Evolutionary conservation across 106 monocot genomes (phyloP), one percentile per base, ranked within the genome.

Genomic region (Platanthera guangdongensis): DNA sequence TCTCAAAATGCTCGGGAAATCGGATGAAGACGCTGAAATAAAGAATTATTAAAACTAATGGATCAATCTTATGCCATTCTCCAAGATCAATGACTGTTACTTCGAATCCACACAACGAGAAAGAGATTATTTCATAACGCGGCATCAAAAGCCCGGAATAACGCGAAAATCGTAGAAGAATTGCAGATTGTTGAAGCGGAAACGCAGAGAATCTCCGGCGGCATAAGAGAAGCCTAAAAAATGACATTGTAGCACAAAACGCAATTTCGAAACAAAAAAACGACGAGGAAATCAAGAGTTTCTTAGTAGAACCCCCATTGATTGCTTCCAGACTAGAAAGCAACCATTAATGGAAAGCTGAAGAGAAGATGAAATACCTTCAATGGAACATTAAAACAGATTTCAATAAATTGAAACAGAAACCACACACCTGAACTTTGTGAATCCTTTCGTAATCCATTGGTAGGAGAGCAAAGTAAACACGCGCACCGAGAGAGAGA

Each of bases 401-500:
- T 4, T 25, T 68, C 16, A 22, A 72, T 5, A 12, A 72, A 72
- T 9, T 4, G 46, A 72, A 10, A 50, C 18, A 4, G 22, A 81
- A 74, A 68, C 32, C 15, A 72, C 67, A 76, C 85, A 92, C 91
- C 88, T 92, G 88, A 80, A 82, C 88, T 75, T 88, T 92, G 86
- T 88, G 86, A 64, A 92, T 92, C 84, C 91, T 88, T 82, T 92
- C 91, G 72, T 92, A 92, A 57, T 86, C 91, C 91, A 92, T 92
- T 10, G 65, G 16, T 65, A n/a, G 47, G 47, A 45, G 52, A 51
- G 39, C 57, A 21, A 25, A 64, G 53, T 74, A 21, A 3, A 14
- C 14, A 32, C 55, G 4, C 55, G 16, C 55, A 12, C 55, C 12
- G 15, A 55, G 55, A 15, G 55, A 55, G 55, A 25, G 11, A 9